Evolutionary conservation across 2,329 filamentous ascomycete species (phyloP), one percentile per base, ranked within the genome.

Genomic region (Xylariaceae sp.): DNA sequence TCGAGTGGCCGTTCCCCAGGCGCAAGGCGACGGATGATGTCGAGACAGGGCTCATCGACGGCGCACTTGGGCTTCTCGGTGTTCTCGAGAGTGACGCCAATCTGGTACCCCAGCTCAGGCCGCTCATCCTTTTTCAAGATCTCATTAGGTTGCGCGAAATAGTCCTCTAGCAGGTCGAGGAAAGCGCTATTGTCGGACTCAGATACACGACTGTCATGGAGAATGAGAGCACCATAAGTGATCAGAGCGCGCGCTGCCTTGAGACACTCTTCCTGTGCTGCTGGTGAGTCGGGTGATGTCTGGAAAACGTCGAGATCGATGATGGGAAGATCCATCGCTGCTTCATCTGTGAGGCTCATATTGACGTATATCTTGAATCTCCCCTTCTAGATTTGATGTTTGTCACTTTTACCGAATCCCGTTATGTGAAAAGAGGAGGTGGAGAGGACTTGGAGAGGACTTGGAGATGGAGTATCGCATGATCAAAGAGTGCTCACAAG

Each of bases 61-160:
- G 81, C 81, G 68, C 81, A 84, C 69, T 82, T 83, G 52, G 81
- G 81, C 71, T 78, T 81, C 72, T 84, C 81, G 1, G 81, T 84
- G 69, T 83, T 80, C 62, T 83, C 81, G 53, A 84, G 76, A 34
- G 81, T 84, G 42, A 83, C 81, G 59, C 81, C 81, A 48, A 84
- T 74, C 70, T 84, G 81, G 71, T 82, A 84, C 64, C 76, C 75
- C 30, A 84, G 71, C 64, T 79, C 78, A 4, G 81, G 81, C 2
- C 80, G 75, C 71, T 83, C 79, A 60, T 84, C 81, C 37, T 65
- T 65, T 47, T 67, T 68, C 37, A 84, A 73, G 2, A 64, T 67
- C 6, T 67, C 73, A 19, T 71, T 70, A 12, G 80, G 76, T 68
- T 84, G 81, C 35, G 79, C 80, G 64, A 84, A 84, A 73, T 84